Base-by-base conservation (phyloP, 139 green algal genomes). In the Chlamydomonas asymmetrica region DNA sequence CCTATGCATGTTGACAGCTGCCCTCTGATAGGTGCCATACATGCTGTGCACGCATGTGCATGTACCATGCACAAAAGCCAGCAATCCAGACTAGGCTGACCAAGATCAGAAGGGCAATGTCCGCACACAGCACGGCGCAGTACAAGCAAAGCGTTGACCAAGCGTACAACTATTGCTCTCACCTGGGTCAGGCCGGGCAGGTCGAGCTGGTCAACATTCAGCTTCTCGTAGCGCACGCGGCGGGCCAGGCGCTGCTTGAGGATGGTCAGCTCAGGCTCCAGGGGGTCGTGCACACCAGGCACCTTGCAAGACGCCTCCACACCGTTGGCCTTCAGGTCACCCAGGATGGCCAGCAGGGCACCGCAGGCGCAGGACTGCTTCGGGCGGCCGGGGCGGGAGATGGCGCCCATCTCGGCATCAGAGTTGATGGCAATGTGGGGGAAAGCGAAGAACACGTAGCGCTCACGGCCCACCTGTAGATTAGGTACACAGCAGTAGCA, bases 371-470 rank as follows among this genome's bases (percentile, higher is more conserved):
- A 88, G 20, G 80, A 90, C 66, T 76, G 66, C 67, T 84, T 84
- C 45, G 79, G 73, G 64, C 83, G 83, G 39, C 83, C 83, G 23
- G 83, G 83, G 67, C 93, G 90, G 9, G 83, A 82, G 45, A 96
- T 90, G 66, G 74, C 74, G 74, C 93, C 93, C 63, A 95, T 75
- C 64, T 88, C 78, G 66, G 91, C 91, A 2, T 69, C 68, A 31
- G 80, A 79, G 80, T 95, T 88, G 59, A 97, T 92, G 75, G 87
- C 88, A 76, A 97, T 94, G 87, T 97, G 93, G n/a, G 93, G 93
- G 84, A 97, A 95, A 73, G 90, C 90, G 72, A 97, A 96, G 87
- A 97, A 97, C 50, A 97, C 90, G 71, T 97, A 95, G 54, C 89
- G 85, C 79, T 95, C 91, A 68, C 90, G 90, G 71, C 91, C 91